Percentiles rank a stretch among this genome's conserved stretches.
Evolutionary conservation across 1,139 yeast genomes (phyloP).

Genomic region (Blastobotrys arbuscula): DNA sequence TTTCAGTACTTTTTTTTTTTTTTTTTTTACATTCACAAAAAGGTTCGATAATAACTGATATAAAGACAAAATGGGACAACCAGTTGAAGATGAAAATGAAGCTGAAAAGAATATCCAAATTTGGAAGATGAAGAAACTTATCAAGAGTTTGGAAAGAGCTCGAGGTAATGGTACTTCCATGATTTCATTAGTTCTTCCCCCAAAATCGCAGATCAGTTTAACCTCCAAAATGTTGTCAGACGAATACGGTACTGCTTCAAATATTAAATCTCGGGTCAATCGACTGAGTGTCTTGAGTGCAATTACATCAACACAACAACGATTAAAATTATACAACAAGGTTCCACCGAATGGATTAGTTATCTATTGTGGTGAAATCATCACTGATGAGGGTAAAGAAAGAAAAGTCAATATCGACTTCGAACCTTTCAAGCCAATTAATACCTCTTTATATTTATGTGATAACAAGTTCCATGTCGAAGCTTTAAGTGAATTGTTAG

Average conservation of each 20-base stretch:
- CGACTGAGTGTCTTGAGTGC: conserved; percentile 93
- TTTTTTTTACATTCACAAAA: background rate
- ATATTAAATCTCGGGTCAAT: conserved; percentile 95
- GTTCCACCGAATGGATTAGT: conserved; percentile 95
- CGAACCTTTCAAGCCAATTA: conserved; percentile 97
- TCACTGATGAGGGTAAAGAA: conserved; percentile 96
- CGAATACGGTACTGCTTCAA: conserved; percentile 98
- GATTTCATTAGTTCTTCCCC: conserved; percentile 92
- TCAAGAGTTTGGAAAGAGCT: conserved; percentile 75
- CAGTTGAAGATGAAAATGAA: conserved; percentile 36
- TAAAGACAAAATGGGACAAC: conserved; percentile 28
- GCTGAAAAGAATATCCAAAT: conserved; percentile 97
- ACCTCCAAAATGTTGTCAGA: conserved; percentile 90
- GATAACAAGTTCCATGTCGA: conserved; percentile 98
- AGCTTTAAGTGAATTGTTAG: conserved; percentile 87
- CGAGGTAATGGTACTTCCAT: conserved; percentile 98
- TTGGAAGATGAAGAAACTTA: conserved; percentile 91
- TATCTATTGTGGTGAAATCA: conserved; percentile 95
- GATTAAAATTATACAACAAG: conserved; percentile 78
- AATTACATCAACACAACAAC: conserved; percentile 95
- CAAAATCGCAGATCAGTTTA: conserved; percentile 86
- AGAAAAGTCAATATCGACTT: conserved; percentile 91
- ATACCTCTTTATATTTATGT: conserved; percentile 90
- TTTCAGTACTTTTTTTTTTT: background rate
- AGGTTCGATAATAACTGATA: background rate